Evolutionary conservation across 345 rosid species (phyloP).

Genomic region (Nephelium lappaceum): DNA sequence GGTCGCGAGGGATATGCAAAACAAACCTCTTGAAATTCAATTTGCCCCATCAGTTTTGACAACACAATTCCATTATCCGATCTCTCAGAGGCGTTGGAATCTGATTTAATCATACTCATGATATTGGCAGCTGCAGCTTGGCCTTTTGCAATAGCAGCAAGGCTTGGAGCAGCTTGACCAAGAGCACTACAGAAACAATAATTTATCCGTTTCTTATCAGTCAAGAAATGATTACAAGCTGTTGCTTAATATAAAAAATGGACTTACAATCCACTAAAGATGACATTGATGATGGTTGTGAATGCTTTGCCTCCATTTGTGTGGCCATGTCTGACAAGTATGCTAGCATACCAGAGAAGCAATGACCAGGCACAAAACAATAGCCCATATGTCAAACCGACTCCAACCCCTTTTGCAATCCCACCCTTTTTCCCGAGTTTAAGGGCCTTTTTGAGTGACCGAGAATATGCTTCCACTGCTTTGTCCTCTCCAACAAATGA

Average conservation of each 20-base stretch:
- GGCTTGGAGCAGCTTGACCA: conserved; percentile 80
- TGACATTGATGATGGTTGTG: conserved; percentile 73
- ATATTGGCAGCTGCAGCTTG: conserved; percentile 70
- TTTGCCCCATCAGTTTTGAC: conserved; percentile 51
- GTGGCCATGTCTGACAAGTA: conserved; percentile 65
- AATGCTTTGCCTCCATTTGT: conserved; percentile 80
- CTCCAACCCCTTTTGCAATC: conserved; percentile 74
- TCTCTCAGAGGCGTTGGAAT: conserved; percentile 28
- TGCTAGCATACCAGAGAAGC: conserved; percentile 81
- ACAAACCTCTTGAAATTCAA: conserved; percentile 59
- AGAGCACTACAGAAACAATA: conserved; percentile 52
- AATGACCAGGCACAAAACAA: conserved; percentile 77
- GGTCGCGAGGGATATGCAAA: conserved; percentile 78
- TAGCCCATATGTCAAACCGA: conserved; percentile 70
- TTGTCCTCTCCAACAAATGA: conserved; percentile 78
- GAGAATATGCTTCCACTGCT: conserved; percentile 63
- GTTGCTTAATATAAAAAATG: neutral
- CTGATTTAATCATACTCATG: conserved; percentile 45
- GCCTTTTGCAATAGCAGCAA: conserved; percentile 78
- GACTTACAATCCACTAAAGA: conserved; percentile 85
- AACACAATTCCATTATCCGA: conserved; percentile 40
- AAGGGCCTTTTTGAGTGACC: conserved; percentile 54
- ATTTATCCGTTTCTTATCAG: conserved; percentile 18
- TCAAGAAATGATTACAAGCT: conserved; percentile 1
- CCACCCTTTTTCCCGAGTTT: conserved; percentile 67